A percentile compares a stretch with the other conserved stretches of the same genome.
Evolutionary conservation across 192 early-diverging fungal genomes (phyloP).

Genomic region (Gaertneriomyces semiglobifer): DNA sequence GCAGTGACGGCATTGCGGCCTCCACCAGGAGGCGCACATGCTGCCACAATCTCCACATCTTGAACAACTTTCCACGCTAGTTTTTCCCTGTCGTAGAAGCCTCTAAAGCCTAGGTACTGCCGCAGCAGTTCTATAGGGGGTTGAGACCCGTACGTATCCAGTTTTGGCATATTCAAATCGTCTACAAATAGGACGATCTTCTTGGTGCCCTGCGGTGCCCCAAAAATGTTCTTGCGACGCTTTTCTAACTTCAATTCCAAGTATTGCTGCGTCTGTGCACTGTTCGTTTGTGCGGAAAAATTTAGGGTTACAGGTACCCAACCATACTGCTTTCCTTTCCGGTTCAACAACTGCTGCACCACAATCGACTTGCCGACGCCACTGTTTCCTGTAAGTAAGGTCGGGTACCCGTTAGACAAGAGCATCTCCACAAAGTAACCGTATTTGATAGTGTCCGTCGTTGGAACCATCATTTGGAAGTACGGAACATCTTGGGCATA

Average conservation of each 20-base stretch:
- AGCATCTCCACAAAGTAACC: conserved; percentile 52
- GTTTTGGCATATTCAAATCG: conserved; percentile 63
- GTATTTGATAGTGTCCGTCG: conserved; percentile 58
- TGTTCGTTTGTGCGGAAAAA: conserved; percentile 62
- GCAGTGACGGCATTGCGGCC: conserved; percentile 55
- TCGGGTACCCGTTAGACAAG: conserved; percentile 44
- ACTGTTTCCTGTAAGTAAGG: conserved; percentile 53
- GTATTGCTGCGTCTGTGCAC: conserved; percentile 56
- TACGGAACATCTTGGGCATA: conserved; percentile 53
- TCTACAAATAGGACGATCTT: conserved; percentile 62
- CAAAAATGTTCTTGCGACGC: conserved; percentile 58
- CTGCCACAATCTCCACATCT: conserved; percentile 52
- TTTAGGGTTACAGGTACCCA: conserved; percentile 50
- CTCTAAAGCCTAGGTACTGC: conserved; percentile 55
- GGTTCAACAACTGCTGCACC: conserved; percentile 53
- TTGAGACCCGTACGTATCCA: conserved; percentile 61
- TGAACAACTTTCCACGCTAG: conserved; percentile 55
- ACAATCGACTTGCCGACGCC: conserved; percentile 62
- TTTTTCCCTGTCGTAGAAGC: conserved; percentile 62
- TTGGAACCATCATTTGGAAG: conserved; percentile 65
- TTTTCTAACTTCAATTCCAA: conserved; percentile 63
- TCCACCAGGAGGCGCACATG: conserved; percentile 60
- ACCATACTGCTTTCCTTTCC: conserved; percentile 40
- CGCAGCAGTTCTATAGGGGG: conserved; percentile 57
- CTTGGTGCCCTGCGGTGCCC: conserved; percentile 52